Percentiles rank a stretch among this genome's conserved stretches.
phyloP scores from a whole-genome alignment of 805 yeast genomes.

The Brettanomyces anomalus region DNA sequence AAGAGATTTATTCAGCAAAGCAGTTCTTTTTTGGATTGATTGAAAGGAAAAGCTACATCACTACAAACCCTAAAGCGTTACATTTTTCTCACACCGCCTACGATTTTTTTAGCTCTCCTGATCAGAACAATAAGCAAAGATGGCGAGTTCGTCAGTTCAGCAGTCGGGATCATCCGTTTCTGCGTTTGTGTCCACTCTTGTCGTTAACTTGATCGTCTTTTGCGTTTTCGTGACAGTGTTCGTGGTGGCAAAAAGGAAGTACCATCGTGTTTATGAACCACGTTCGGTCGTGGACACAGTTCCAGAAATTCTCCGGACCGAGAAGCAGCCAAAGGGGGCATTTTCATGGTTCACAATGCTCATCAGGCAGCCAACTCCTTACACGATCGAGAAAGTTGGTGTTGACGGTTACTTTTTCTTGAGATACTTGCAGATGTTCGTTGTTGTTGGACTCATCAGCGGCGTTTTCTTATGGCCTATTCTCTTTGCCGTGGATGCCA shows the following conservation, averaged over 20 bases:
- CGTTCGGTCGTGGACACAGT: conserved; percentile 36
- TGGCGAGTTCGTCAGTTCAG: not conserved
- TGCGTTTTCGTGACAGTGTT: conserved; percentile 33
- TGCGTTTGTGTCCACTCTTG: conserved; percentile 39
- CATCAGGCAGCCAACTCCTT: conserved; percentile 48
- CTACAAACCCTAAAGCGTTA: too few species aligned
- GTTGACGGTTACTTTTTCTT: conserved; percentile 71
- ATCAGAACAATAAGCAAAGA: too few species aligned
- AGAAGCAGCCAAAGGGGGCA: conserved; percentile 34
- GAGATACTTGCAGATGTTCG: conserved; percentile 52
- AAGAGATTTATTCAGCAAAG: too few species aligned
- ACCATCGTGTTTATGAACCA: conserved; percentile 44
- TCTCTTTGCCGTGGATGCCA: conserved; percentile 65
- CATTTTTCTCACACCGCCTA: too few species aligned
- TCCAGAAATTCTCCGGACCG: conserved; percentile 36
- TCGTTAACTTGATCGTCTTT: conserved; percentile 34
- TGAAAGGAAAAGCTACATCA: too few species aligned
- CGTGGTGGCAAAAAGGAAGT: conserved; percentile 32
- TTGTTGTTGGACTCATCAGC: conserved; percentile 41
- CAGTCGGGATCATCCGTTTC: conserved; percentile 31
- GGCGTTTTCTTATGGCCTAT: conserved; percentile 57
- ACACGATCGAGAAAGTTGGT: conserved; percentile 60
- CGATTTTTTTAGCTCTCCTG: too few species aligned
- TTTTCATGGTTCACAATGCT: conserved; percentile 49
- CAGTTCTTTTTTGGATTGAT: too few species aligned